Evolutionary conservation across 1,284 basidiomycete species (phyloP).

Genomic region (Apiotrichum porosum): DNA sequence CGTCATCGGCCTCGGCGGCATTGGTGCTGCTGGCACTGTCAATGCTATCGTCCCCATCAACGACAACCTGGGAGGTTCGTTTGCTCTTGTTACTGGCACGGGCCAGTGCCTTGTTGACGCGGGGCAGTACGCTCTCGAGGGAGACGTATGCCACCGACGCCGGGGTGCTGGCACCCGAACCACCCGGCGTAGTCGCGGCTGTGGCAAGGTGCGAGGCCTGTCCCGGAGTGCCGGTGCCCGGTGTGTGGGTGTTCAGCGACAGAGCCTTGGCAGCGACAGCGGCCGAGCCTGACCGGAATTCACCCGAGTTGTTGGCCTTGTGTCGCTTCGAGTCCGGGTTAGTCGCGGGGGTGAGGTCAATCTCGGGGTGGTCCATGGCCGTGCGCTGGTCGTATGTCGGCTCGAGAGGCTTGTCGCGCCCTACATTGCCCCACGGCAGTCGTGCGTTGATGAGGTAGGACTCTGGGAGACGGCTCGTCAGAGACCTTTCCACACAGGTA

Average conservation of each 20-base stretch:
- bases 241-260: too few relatives aligned
- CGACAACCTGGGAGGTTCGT: not conserved
- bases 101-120: conserved; percentile 3
- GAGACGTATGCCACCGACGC: conserved; percentile 11
- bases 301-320: not conserved
- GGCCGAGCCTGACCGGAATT: not conserved
- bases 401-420: not conserved
- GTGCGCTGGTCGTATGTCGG: conserved; percentile 22
- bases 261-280: not conserved
- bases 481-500: not conserved
- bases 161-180: conserved; percentile 12
- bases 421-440: conserved; percentile 26
- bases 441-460: conserved; percentile 38
- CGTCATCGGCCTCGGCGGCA: not conserved
- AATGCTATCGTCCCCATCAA: not conserved
- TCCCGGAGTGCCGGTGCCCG: not conserved
- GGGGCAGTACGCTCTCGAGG: conserved; percentile 12
- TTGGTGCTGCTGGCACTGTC: not conserved
- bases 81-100: not conserved
- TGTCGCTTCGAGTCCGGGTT: conserved; percentile 5
- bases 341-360: conserved; percentile 16
- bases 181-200: not conserved
- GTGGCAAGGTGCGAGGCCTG: conserved; percentile 7
- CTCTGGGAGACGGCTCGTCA: conserved; percentile 20
- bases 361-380: conserved; percentile 13